phyloP scores from a whole-genome alignment of 2,329 filamentous ascomycete species.

The Cordyceps militaris region DNA sequence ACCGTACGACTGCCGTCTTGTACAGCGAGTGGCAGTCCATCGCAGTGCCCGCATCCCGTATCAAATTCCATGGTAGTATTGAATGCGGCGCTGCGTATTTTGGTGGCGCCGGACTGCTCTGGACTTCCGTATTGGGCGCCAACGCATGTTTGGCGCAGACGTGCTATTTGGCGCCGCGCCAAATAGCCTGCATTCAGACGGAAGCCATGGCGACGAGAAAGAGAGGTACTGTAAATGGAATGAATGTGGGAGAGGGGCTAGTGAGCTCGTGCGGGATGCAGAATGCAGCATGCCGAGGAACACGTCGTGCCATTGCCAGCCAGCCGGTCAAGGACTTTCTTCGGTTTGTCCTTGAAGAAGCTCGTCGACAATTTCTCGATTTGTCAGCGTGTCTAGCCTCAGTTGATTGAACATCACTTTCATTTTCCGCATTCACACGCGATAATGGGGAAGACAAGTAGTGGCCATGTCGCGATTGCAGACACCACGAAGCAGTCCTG shows the following conservation, averaged over 20 bases:
- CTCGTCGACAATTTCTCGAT: neutral
- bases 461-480: neutral
- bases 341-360: neutral
- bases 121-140: neutral
- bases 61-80: too few species aligned
- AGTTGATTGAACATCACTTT: neutral
- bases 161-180: neutral
- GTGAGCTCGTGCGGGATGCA: neutral
- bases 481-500: neutral
- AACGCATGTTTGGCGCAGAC: neutral
- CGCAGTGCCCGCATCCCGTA: too few species aligned
- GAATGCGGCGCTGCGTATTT: neutral
- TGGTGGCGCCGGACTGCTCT: neutral
- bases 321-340: neutral
- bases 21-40: too few species aligned
- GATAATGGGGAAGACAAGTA: neutral
- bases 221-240: neutral
- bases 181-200: neutral
- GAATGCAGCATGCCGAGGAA: neutral
- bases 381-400: neutral
- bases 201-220: neutral
- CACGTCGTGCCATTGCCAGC: neutral
- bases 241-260: neutral
- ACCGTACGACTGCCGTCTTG: too few species aligned
- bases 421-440: neutral